Base-by-base conservation (phyloP, 1,284 basidiomycete genomes). In the Trichosporon coremiiforme region DNA sequence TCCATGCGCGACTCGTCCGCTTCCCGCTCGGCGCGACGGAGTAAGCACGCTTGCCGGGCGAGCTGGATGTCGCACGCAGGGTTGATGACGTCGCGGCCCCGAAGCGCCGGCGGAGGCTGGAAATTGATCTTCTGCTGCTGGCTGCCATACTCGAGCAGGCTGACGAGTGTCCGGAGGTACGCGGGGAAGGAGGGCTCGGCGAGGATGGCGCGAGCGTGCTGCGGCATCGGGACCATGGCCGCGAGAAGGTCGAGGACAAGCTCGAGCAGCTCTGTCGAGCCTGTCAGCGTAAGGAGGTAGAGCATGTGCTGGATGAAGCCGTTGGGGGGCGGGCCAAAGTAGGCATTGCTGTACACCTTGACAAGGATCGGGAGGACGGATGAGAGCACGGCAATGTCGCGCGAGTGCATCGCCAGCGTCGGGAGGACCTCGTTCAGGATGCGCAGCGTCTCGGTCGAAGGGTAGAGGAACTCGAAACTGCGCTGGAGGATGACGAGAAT, bases 221-320 rank as follows among this genome's bases (percentile, higher is more conserved):
- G 20, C 5, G 74, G 65, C 29, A 76, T 67, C 4, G 71, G 69
- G 0, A 77, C 76, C 47, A 82, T 71, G 6, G 79, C 75, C 13
- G 79, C 77, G 15, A 83, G 71, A 1, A 79, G 69, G 70, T 82
- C 80, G 64, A 83, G 75, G 9, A 75, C 73, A 8, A 78, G 69
- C 63, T 81, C 80, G 47, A 81, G 74, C 7, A 79, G 66, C 20
- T 67, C 66, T 2, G 73, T 31, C 17, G 73, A 73, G 2, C 79
- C 77, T 12, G 71, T 70, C n/a, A 75, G 73, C 31, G 75, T 75
- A 62, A 79, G 65, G 41, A 79, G 72, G 22, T 74, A 73, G 10
- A 81, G 73, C 63, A 81, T 71, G 68, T 81, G 79, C 45, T 75
- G 74, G 33, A 79, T 68, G 67, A 80, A 76, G 1, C 70, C 69